Conservation (phyloP, 2,329 filamentous ascomycete species). For the Macroventuria anomochaeta region DNA sequence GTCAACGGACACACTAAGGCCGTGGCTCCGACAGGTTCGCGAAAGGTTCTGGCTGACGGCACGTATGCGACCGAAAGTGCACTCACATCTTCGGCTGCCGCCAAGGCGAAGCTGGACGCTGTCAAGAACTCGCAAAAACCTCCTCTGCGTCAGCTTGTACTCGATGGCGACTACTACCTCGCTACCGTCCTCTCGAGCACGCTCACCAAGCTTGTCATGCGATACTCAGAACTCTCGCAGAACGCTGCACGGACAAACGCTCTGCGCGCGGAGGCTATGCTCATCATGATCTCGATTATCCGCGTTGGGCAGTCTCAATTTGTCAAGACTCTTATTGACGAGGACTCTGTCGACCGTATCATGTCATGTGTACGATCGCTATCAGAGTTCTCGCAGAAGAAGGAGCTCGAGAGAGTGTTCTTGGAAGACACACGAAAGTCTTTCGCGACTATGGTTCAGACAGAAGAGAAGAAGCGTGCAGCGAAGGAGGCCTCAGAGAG, state of each 20-base stretch:
- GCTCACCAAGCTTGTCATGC: constrained; percentile 96
- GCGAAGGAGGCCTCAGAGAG: constrained; percentile 92
- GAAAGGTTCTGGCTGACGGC: constrained; percentile 92
- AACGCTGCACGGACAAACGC: constrained; percentile 90
- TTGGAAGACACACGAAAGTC: constrained; percentile 93
- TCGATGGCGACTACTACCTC: constrained; percentile 97
- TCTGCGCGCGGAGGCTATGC: constrained; percentile 93
- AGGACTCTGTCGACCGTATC: constrained; percentile 97
- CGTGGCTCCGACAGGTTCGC: constrained; percentile 78
- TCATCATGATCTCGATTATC: constrained; percentile 99
- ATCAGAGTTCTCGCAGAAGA: constrained; percentile 86
- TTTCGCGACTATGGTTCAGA: constrained; percentile 95
- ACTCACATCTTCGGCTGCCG: constrained; percentile 88
- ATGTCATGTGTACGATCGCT: constrained; percentile 96
- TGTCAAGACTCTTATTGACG: constrained; percentile 94
- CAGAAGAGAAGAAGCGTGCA: constrained; percentile 97
- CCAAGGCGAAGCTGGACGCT: constrained; percentile 89
- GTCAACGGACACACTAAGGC: constrained; percentile 79
- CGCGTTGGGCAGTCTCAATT: constrained; percentile 99
- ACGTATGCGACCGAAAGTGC: constrained; percentile 98
- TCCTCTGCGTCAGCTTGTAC: constrained; percentile 85
- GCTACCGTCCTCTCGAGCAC: constrained; percentile 95
- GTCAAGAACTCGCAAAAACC: constrained; percentile 98
- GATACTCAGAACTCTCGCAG: constrained; percentile 89
- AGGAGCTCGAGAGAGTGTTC: constrained; percentile 90